A percentile compares a stretch with the other conserved stretches of the same genome.
phyloP scores from a whole-genome alignment of 208 protist species.

The Acanthamoeba lenticulata region DNA sequence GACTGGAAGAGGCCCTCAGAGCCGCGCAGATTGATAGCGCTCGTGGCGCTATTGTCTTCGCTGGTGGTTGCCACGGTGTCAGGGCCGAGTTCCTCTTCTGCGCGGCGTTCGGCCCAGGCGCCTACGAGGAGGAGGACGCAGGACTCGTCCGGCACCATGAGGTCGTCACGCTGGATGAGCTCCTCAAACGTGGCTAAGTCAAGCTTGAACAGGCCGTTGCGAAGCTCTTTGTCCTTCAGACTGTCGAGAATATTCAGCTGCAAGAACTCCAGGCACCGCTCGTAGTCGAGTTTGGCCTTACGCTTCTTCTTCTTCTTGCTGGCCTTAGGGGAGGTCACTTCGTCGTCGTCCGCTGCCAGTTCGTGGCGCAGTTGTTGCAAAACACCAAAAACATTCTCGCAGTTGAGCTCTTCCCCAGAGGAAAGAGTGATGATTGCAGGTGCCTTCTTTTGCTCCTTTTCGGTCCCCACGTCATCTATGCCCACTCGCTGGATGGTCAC shows the following conservation, averaged over 20 bases:
- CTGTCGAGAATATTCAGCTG: neutral
- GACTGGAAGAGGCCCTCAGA: neutral
- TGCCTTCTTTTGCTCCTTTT: neutral
- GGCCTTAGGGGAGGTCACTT: neutral
- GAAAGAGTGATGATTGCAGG: neutral
- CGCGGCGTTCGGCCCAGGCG: conserved; percentile 39
- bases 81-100: neutral
- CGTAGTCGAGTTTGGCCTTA: neutral
- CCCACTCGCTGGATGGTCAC: neutral
- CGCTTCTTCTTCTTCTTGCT: neutral
- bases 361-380: neutral
- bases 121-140: conserved; percentile 14
- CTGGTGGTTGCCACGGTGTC: neutral
- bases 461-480: neutral
- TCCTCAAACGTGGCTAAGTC: neutral
- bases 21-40: neutral
- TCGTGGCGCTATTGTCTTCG: neutral
- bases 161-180: neutral
- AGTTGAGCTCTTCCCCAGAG: neutral
- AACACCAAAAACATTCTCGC: neutral
- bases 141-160: conserved; percentile 13
- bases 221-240: neutral
- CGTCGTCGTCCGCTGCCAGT: neutral
- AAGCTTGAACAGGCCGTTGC: neutral
- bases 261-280: neutral